A percentile compares a stretch with the other conserved stretches of the same genome.
Conservation (phyloP, 768 basidiomycete species). For the Sarcodon aspratus region DNA sequence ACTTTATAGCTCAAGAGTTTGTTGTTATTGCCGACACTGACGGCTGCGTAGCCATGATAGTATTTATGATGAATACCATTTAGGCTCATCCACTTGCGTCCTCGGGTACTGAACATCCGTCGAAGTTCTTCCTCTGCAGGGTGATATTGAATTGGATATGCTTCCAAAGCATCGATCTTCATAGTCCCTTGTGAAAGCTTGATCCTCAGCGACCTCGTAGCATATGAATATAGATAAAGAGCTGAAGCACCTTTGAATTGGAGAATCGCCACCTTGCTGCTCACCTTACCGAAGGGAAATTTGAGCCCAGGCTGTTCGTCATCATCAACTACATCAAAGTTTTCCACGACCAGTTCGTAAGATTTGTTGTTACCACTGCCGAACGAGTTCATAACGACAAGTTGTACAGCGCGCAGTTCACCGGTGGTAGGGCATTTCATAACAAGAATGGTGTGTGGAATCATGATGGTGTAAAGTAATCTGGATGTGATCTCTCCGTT, state of each 20-base stretch:
- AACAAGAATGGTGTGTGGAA: conserved; percentile 40
- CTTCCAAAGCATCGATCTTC: conserved; percentile 37
- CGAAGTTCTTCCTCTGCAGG: conserved; percentile 29
- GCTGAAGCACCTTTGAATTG: not conserved
- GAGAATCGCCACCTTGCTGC: not conserved
- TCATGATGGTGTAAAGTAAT: conserved; percentile 41
- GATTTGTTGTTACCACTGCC: not conserved
- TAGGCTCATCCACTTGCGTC: conserved; percentile 42
- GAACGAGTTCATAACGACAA: conserved; percentile 22
- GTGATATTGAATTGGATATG: conserved; percentile 44
- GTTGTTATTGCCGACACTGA: conserved; percentile 11
- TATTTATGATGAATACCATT: conserved; percentile 48
- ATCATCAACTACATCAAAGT: not conserved
- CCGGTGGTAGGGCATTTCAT: conserved; percentile 42
- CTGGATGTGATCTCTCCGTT: conserved; percentile 50
- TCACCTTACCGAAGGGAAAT: not conserved
- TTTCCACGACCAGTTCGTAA: not conserved
- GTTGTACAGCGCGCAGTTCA: conserved; percentile 36
- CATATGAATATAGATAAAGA: not conserved
- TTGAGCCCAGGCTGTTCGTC: not conserved
- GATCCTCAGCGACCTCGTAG: not conserved
- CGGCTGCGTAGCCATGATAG: conserved; percentile 40
- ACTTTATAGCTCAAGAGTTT: conserved; percentile 29
- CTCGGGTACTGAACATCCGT: conserved; percentile 30
- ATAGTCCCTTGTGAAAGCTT: conserved; percentile 16